Conservation (phyloP, 371 early-diverging fungal genomes). For the Mucor racemosus region DNA sequence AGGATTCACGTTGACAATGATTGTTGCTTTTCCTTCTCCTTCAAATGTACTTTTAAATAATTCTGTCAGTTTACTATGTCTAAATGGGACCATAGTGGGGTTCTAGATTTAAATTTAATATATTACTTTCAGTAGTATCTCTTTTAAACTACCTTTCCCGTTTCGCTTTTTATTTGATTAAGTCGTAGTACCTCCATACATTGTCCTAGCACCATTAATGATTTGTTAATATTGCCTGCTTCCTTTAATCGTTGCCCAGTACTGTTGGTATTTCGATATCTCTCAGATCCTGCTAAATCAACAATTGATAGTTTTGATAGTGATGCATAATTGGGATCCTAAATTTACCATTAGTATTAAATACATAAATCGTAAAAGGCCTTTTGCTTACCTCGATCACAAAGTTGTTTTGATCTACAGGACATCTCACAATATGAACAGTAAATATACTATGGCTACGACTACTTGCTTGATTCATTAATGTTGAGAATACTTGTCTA, state of each 20-base stretch:
- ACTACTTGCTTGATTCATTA: slow-evolving; percentile 65
- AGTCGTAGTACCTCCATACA: slow-evolving; percentile 69
- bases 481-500: slow-evolving; percentile 65
- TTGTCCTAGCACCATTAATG: slow-evolving; percentile 94
- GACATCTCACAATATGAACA: slow-evolving; percentile 62
- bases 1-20: slow-evolving; percentile 74
- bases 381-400: slow-evolving; percentile 47
- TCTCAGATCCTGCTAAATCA: slow-evolving; percentile 97
- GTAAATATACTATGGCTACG: slow-evolving; percentile 81
- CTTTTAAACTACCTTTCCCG: slow-evolving; percentile 39
- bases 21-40: slow-evolving; percentile 68
- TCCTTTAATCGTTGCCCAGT: slow-evolving; percentile 86
- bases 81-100: slow-evolving; percentile 64
- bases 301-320: slow-evolving; percentile 79
- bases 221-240: slow-evolving; percentile 92
- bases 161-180: slow-evolving; percentile 56
- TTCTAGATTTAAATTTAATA: not conserved
- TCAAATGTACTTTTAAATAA: slow-evolving; percentile 71
- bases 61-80: slow-evolving; percentile 73
- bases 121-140: not conserved
- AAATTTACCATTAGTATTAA: slow-evolving; percentile 4
- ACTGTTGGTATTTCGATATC: slow-evolving; percentile 87
- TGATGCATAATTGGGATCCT: slow-evolving; percentile 50
- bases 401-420: slow-evolving; percentile 51
- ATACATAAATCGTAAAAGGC: not conserved